Percentiles rank a stretch among this genome's conserved stretches.
Evolutionary conservation across 169 alveolate genomes (phyloP).

Genomic region (Eimeria zaria): DNA sequence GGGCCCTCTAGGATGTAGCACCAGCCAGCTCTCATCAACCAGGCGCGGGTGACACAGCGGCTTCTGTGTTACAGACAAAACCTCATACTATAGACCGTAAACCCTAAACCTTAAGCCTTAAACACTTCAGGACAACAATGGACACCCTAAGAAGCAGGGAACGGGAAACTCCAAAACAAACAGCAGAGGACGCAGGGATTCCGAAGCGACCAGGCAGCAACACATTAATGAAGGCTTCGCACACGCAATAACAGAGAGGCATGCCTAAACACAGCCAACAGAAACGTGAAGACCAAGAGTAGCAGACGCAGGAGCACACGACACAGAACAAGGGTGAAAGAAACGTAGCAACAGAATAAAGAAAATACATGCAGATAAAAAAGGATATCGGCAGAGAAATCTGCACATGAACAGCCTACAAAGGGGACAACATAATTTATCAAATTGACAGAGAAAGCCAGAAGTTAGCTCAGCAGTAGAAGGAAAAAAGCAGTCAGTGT

Average conservation of each 20-base stretch:
- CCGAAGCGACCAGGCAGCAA: not conserved
- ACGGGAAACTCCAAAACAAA: not conserved
- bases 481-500: not conserved
- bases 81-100: not conserved
- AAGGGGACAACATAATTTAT: not conserved
- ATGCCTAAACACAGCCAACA: not conserved
- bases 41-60: constrained; percentile 24
- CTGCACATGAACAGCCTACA: not conserved
- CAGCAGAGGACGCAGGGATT: not conserved
- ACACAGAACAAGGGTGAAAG: not conserved
- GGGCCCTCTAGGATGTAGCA: constrained; percentile 35
- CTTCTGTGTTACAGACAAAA: constrained; percentile 6
- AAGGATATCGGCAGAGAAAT: not conserved
- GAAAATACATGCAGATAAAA: not conserved
- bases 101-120: not conserved
- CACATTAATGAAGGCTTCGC: not conserved
- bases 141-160: not conserved
- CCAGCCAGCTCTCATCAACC: constrained; percentile 17
- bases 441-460: not conserved
- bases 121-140: not conserved
- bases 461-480: not conserved
- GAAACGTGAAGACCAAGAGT: not conserved
- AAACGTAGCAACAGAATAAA: not conserved
- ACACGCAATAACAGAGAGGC: not conserved
- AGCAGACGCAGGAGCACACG: constrained; percentile 2